Conservation (phyloP, 192 early-diverging fungal species). For the Coemansia guatemalensis region DNA sequence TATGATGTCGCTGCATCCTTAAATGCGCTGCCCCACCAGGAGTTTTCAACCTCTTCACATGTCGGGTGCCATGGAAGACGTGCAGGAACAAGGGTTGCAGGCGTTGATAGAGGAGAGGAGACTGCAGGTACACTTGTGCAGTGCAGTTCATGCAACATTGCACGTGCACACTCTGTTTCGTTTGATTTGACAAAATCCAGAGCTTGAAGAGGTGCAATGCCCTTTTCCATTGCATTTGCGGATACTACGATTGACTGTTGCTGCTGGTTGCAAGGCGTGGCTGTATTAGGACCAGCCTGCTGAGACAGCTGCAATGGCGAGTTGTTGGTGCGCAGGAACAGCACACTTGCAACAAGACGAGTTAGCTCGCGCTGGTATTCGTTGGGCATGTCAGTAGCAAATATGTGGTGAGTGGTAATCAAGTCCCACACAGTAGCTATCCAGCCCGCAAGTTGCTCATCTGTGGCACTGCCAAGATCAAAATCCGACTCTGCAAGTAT, state of each 20-base stretch:
- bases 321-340: constrained; percentile 13
- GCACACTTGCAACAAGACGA: constrained; percentile 26
- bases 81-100: constrained; percentile 29
- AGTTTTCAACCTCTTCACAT: constrained; percentile 11
- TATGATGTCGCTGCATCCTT: constrained; percentile 17
- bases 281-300: too few species aligned
- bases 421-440: constrained; percentile 32
- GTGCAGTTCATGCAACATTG: constrained; percentile 15
- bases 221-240: neutral
- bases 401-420: constrained; percentile 11
- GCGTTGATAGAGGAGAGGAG: constrained; percentile 4
- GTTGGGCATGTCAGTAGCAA: constrained; percentile 10
- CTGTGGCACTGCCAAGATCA: constrained; percentile 31
- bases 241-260: constrained; percentile 4
- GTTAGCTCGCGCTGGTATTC: constrained; percentile 29
- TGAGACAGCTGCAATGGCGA: too few species aligned
- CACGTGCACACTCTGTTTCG: constrained; percentile 25
- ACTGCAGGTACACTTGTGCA: neutral
- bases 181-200: constrained; percentile 28
- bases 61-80: constrained; percentile 26
- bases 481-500: constrained; percentile 17
- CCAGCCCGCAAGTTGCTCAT: constrained; percentile 34
- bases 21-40: constrained; percentile 29
- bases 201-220: constrained; percentile 15
- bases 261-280: too few species aligned